Evolutionary conservation across 108 stramenopile genomes (phyloP).

Genomic region (Fistulifera pelliculosa): DNA sequence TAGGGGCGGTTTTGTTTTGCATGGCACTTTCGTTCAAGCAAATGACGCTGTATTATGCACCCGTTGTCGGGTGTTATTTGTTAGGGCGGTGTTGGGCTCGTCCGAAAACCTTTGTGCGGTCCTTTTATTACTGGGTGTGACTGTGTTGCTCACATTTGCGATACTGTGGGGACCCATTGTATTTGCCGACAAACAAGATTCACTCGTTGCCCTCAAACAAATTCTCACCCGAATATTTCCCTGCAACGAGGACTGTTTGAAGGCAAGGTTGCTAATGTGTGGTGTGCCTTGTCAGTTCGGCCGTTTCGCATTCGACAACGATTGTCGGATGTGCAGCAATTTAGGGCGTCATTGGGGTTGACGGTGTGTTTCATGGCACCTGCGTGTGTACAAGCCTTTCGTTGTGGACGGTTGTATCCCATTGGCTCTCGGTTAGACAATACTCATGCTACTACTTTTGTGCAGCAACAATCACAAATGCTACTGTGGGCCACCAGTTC

Average conservation of each 20-base stretch:
- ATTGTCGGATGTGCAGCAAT: slow-evolving; percentile 39
- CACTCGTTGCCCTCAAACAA: slow-evolving; percentile 34
- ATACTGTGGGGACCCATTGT: slow-evolving; percentile 80
- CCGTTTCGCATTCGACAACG: slow-evolving; percentile 59
- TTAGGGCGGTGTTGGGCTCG: slow-evolving; percentile 61
- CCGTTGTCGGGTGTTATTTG: slow-evolving; percentile 81
- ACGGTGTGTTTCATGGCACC: slow-evolving; percentile 45
- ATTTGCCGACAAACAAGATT: background rate
- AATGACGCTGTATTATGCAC: slow-evolving; percentile 93
- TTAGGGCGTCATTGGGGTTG: slow-evolving; percentile 32
- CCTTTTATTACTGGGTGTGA: slow-evolving; percentile 49
- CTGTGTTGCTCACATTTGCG: slow-evolving; percentile 58
- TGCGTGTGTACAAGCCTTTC: slow-evolving; percentile 28
- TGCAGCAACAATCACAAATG: slow-evolving; percentile 3
- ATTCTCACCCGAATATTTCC: slow-evolving; percentile 81
- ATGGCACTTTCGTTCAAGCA: slow-evolving; percentile 94
- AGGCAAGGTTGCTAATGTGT: slow-evolving; percentile 90
- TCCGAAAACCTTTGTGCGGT: slow-evolving; percentile 2
- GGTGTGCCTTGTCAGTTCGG: slow-evolving; percentile 73
- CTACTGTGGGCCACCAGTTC: slow-evolving; percentile 50
- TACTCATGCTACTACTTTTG: background rate
- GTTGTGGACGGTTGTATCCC: slow-evolving; percentile 20
- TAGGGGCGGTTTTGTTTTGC: slow-evolving; percentile 66
- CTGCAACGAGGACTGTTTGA: slow-evolving; percentile 92
- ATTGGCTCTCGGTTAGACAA: background rate